phyloP scores from a whole-genome alignment of 2,329 filamentous ascomycete species.

The Cucurbitaria berberidis region DNA sequence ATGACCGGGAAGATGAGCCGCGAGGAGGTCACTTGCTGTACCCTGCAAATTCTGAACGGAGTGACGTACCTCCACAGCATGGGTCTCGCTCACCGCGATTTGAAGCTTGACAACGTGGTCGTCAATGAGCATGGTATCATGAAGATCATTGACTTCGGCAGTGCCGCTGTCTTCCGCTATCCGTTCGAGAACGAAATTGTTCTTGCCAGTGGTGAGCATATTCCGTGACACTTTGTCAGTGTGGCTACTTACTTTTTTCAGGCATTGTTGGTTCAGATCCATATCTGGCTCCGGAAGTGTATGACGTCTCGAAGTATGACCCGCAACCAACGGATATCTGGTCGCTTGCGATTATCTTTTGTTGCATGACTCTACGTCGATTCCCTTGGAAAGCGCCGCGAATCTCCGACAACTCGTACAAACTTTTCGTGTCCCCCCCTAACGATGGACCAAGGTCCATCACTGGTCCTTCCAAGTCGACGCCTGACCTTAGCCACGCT shows the following conservation, averaged over 20 bases:
- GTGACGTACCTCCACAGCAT: slow-evolving; percentile 95
- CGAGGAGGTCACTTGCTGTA: slow-evolving; percentile 88
- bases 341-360: slow-evolving; percentile 98
- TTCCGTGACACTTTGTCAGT: not conserved
- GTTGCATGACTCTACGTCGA: slow-evolving; percentile 93
- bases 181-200: slow-evolving; percentile 92
- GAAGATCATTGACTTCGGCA: slow-evolving; percentile 99
- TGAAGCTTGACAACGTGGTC: slow-evolving; percentile 98
- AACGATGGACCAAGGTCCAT: slow-evolving; percentile 56
- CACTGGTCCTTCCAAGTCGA: slow-evolving; percentile 40
- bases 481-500: slow-evolving; percentile 47
- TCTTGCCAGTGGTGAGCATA: slow-evolving; percentile 73
- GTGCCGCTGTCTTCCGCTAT: slow-evolving; percentile 95
- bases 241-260: slow-evolving; percentile 44
- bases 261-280: slow-evolving; percentile 88
- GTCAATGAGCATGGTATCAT: slow-evolving; percentile 96
- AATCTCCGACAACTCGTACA: slow-evolving; percentile 90
- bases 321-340: slow-evolving; percentile 94
- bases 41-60: slow-evolving; percentile 92
- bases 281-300: slow-evolving; percentile 95
- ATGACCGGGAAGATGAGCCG: slow-evolving; percentile 98
- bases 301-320: slow-evolving; percentile 91
- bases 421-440: slow-evolving; percentile 85
- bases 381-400: slow-evolving; percentile 98
- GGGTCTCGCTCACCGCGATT: slow-evolving; percentile 90